Evolutionary conservation across 2,329 filamentous ascomycete species (phyloP).

Genomic region (Didymella glomerata): DNA sequence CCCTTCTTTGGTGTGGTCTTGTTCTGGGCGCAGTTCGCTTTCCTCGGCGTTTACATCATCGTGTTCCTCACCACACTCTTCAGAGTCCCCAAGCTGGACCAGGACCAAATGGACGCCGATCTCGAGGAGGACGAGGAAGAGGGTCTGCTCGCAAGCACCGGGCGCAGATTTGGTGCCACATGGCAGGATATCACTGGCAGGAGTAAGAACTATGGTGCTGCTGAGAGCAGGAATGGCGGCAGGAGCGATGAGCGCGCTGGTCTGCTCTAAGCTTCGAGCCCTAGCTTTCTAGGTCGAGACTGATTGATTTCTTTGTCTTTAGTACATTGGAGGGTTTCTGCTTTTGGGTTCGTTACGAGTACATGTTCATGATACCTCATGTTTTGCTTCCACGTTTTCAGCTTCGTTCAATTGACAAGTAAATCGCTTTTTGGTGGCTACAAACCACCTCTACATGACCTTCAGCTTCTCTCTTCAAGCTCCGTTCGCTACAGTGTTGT

Average conservation of each 20-base stretch:
- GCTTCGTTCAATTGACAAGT: not conserved
- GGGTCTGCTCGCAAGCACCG: slow-evolving; percentile 83
- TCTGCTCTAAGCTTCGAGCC: not conserved
- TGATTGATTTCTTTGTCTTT: not conserved
- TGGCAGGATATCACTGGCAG: slow-evolving; percentile 86
- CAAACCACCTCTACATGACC: no score
- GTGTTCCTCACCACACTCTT: slow-evolving; percentile 82
- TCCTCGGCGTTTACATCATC: slow-evolving; percentile 82
- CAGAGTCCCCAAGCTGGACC: slow-evolving; percentile 78
- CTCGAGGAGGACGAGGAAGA: slow-evolving; percentile 94
- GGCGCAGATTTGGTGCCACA: slow-evolving; percentile 81
- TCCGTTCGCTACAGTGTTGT: no score
- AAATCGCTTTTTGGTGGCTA: not conserved
- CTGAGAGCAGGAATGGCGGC: slow-evolving; percentile 35
- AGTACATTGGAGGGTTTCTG: not conserved
- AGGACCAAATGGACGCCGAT: slow-evolving; percentile 84
- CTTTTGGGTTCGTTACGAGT: not conserved
- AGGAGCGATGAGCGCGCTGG: slow-evolving; percentile 21
- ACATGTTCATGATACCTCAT: slow-evolving; percentile 16
- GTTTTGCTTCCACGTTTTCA: not conserved
- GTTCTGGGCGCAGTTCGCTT: slow-evolving; percentile 96
- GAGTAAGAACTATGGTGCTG: slow-evolving; percentile 45
- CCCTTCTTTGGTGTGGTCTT: slow-evolving; percentile 92
- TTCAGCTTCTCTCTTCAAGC: no score
- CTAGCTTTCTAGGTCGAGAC: not conserved